Evolutionary conservation across 192 early-diverging fungal genomes (phyloP).

Genomic region (Coemansia sp.): DNA sequence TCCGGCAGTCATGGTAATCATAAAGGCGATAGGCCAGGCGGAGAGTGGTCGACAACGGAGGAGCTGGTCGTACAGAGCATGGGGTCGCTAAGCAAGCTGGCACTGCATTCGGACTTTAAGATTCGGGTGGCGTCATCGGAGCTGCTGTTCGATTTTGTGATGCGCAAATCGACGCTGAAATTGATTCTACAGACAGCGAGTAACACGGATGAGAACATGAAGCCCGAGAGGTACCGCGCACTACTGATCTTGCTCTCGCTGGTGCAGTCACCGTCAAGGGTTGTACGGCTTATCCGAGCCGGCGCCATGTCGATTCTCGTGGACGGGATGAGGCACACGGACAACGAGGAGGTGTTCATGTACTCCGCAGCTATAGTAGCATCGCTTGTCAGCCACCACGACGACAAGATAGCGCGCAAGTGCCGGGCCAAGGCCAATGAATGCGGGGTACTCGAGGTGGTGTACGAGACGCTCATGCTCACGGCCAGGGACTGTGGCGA

Average conservation of each 20-base stretch:
- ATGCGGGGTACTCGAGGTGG: conserved; percentile 18
- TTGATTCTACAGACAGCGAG: conserved; percentile 15
- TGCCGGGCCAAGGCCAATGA: conserved; percentile 18
- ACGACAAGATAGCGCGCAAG: conserved; percentile 2
- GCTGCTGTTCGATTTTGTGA: conserved; percentile 31
- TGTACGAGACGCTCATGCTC: conserved; percentile 13
- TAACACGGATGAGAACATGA: neutral
- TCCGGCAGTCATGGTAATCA: neutral
- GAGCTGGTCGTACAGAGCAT: neutral
- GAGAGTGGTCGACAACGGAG: conserved; percentile 3
- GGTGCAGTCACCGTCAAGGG: conserved; percentile 20
- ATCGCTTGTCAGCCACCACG: conserved; percentile 19
- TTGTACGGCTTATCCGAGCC: conserved; percentile 4
- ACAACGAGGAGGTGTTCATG: conserved; percentile 22
- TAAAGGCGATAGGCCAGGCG: neutral
- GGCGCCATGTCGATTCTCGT: conserved; percentile 29
- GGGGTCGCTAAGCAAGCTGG: neutral
- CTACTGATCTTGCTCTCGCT: conserved; percentile 19
- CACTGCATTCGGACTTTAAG: conserved; percentile 7
- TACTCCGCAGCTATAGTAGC: conserved; percentile 17
- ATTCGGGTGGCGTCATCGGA: conserved; percentile 25
- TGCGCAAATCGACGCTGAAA: conserved; percentile 11
- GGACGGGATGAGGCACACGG: conserved; percentile 7
- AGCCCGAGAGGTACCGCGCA: conserved; percentile 11
- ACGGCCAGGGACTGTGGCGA: neutral